These are phyloP conservation scores for Tephrocybe sp. DNA, from an alignment of 768 basidiomycete genomes.

Conservation along the genomic window DNA sequence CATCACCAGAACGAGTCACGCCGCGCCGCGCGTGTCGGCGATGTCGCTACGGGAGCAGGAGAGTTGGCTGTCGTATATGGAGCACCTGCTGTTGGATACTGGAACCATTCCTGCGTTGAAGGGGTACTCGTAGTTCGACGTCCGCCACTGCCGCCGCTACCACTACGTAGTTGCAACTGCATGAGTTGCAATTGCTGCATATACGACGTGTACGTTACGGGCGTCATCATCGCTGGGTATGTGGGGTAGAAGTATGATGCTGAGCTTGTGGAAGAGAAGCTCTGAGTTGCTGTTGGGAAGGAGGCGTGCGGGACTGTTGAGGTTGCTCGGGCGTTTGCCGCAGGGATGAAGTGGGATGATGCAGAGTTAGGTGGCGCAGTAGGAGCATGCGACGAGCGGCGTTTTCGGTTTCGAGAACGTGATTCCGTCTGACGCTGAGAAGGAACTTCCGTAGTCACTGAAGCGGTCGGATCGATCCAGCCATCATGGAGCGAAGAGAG, in stretches of 20 bases:
- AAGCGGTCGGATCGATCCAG: conserved; percentile 33
- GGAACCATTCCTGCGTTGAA: conserved; percentile 14
- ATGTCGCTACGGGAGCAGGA: conserved; percentile 2
- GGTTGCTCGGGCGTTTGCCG: conserved; percentile 8
- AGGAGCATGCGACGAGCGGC: conserved; percentile 17
- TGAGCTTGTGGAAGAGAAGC: conserved; percentile 8
- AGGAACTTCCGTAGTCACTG: conserved; percentile 3
- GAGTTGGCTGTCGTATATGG: conserved; percentile 9
- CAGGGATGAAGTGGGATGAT: conserved; percentile 9
- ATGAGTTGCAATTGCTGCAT: conserved; percentile 19
- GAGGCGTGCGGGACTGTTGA: conserved; percentile 5
- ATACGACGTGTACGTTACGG: conserved; percentile 21
- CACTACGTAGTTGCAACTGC: conserved; percentile 18
- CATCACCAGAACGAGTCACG: conserved; percentile 17
- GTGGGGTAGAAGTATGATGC: conserved; percentile 17
- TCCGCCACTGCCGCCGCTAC: conserved; percentile 1
- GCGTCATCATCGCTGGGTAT: conserved; percentile 16
- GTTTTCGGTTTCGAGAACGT: conserved; percentile 15
- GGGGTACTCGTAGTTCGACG: conserved; percentile 2
- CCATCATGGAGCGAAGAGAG: conserved; percentile 28
- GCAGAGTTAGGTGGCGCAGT: not conserved
- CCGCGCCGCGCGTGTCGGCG: conserved; percentile 6
- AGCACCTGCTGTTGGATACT: conserved; percentile 5
- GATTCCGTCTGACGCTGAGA: conserved; percentile 13
- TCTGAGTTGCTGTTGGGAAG: conserved; percentile 7